These are phyloP conservation scores for Stephanodiscus triporus DNA, from an alignment of 108 stramenopile genomes.

Conservation along the genomic window DNA sequence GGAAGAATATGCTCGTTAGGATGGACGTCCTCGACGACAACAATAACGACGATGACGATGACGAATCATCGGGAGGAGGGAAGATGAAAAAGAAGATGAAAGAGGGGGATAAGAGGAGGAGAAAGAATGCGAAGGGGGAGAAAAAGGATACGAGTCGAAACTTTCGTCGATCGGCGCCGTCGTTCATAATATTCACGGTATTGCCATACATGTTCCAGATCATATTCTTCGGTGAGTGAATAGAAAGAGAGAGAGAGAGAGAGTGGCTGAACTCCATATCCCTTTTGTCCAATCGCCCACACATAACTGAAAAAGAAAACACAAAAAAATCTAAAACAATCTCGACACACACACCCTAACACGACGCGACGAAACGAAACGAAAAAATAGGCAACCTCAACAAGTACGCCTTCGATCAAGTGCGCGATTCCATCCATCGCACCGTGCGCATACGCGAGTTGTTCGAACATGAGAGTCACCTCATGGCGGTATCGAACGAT, in stretches of 20 bases:
- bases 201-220: constrained; percentile 88
- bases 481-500: constrained; percentile 77
- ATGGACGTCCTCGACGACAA: constrained; percentile 56
- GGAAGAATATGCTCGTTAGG: constrained; percentile 78
- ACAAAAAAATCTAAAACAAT: too few relatives aligned
- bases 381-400: constrained; percentile 64
- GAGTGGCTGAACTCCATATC: too few relatives aligned
- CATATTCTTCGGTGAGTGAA: constrained; percentile 64
- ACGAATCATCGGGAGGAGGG: neutral
- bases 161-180: constrained; percentile 74
- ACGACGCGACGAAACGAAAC: too few relatives aligned
- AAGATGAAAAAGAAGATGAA: constrained; percentile 6
- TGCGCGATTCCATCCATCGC: constrained; percentile 80
- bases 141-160: constrained; percentile 50
- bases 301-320: too few relatives aligned
- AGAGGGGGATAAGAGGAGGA: neutral
- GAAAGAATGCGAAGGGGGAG: constrained; percentile 13
- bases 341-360: too few relatives aligned
- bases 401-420: constrained; percentile 75
- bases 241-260: neutral
- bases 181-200: constrained; percentile 81
- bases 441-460: constrained; percentile 78
- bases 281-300: too few relatives aligned
- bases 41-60: constrained; percentile 9
- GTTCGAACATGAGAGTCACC: constrained; percentile 75